Evolutionary conservation across 176 grass and related monocot genomes (phyloP).

Genomic region (Oryza coarctata): DNA sequence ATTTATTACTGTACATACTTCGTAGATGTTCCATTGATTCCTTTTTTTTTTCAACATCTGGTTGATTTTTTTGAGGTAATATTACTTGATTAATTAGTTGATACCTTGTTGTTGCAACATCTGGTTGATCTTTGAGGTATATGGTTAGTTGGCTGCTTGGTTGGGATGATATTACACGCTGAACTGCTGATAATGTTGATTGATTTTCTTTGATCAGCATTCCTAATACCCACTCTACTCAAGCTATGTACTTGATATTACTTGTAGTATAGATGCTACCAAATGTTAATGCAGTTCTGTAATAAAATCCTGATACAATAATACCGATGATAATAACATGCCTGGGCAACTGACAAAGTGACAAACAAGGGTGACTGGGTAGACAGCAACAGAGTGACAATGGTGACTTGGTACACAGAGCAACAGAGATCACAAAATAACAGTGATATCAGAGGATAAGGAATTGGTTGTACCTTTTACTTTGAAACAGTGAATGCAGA

Average conservation of each 20-base stretch:
- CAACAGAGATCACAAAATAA: too few species aligned
- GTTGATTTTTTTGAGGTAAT: not conserved
- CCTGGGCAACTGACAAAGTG: too few species aligned
- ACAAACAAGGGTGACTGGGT: too few species aligned
- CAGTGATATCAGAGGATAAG: too few species aligned
- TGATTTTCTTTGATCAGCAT: not conserved
- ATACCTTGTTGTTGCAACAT: too few species aligned
- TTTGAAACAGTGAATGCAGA: not conserved
- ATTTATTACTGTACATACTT: too few species aligned
- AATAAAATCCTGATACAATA: not conserved
- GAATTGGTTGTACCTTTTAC: not conserved
- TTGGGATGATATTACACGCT: not conserved
- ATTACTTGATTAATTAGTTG: not conserved
- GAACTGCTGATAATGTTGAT: not conserved
- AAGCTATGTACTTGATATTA: not conserved
- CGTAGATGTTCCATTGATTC: not conserved
- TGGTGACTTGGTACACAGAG: too few species aligned
- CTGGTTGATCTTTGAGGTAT: too few species aligned
- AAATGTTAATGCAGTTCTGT: not conserved
- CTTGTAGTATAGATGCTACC: not conserved
- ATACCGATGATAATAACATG: not conserved
- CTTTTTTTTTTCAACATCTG: not conserved
- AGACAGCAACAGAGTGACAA: too few species aligned
- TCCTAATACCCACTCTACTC: not conserved
- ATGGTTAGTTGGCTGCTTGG: not conserved